Base-by-base conservation (phyloP, 768 basidiomycete species). In the Phaffia australis region DNA sequence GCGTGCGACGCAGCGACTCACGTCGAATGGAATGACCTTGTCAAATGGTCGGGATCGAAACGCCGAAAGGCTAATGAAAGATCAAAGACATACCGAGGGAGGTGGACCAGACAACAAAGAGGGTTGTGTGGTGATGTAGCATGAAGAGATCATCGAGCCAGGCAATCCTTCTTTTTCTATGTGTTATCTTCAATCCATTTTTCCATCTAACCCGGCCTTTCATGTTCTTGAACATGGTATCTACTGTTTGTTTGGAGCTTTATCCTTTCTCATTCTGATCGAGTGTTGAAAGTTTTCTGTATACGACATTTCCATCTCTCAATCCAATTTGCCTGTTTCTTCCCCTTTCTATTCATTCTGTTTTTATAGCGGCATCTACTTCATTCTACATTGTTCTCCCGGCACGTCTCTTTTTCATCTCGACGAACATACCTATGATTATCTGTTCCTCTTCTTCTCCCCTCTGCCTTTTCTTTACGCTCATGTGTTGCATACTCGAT, bases 1-100 rank as follows among this genome's bases (percentile, higher is more conserved):
- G 75, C 88, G 95, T 66, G 92, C 95, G 0, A 79, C 81, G 9
- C 89, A 93, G 73, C 85, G 95, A 61, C 79, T 98, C 18, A 85
- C 83, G 73, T 80, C 82, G 7, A 81, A 73, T 25, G 81, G 54
- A 81, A 77, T 63, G 81, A 35, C 25, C 61, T 16, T n/a, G 49
- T 16, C 49, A 48, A 21, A 48, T 29, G 59, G 59, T 16, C 59
- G 51, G 32, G 65, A 47, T 27, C 30, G 55, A 18, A 29, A 72
- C 71, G 58, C 68, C 71, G 65, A 72, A 73, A 62, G 68, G 72
- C 47, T 54, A 72, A 57, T 68, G 75, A 59, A 73, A 74, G 70
- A 73, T 72, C 66, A 75, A 71, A 60, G 74, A 69, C 73, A 74
- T 57, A 73, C 73, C 56, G 71, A 72, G 27, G 56, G 61, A n/a